Base-by-base conservation (phyloP, 2,329 filamentous ascomycete species). In the Stemphylium vesicarium region DNA sequence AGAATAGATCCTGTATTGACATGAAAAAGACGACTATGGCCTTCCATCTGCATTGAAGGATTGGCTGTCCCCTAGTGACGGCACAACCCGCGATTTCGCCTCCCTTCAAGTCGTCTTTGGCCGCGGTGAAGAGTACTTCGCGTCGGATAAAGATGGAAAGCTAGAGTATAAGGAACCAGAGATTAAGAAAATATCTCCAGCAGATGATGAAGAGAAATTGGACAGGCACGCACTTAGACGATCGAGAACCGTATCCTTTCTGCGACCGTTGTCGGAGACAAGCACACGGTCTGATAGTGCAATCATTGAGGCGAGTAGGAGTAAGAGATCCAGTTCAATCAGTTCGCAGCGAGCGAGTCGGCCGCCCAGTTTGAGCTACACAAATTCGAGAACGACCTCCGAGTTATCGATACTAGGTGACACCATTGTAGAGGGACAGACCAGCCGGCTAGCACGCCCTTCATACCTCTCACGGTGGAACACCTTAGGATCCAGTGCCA, bases 21-120 rank as follows among this genome's bases (percentile, higher is more conserved):
- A 24, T 2, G 9, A 16, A 1, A 2, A 16, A 77, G 75, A 75
- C 60, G 63, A 69, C 37, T 70, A 75, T 39, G 74, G 74, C 32
- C 64, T 77, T 4, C 75, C 74, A 9, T 44, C 57, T 0, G 60
- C 60, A 6, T 59, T 77, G 7, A 64, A 69, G 35, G 59, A 69
- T 37, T 77, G 73, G 71, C 64, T 77, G 1, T 77, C 73, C 36
- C 71, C 72, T 7, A 31, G 38, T 1, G 64, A 72, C 32, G 70
- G 68, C 13, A 53, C 64, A 1, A 69, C 50, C 2, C 68, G 73
- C 44, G 73, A 76, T 40, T 71, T 72, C 36, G 58, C 64, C 2
- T 71, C 70, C 1, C 67, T 77, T 1, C 75, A 77, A 40, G 73
- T 77, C 0, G 73, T 76, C 9, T 74, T 76, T 26, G 75, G 74